Evolutionary conservation across 2,329 filamentous ascomycete species (phyloP).

Genomic region (Herpotrichia juniperi): DNA sequence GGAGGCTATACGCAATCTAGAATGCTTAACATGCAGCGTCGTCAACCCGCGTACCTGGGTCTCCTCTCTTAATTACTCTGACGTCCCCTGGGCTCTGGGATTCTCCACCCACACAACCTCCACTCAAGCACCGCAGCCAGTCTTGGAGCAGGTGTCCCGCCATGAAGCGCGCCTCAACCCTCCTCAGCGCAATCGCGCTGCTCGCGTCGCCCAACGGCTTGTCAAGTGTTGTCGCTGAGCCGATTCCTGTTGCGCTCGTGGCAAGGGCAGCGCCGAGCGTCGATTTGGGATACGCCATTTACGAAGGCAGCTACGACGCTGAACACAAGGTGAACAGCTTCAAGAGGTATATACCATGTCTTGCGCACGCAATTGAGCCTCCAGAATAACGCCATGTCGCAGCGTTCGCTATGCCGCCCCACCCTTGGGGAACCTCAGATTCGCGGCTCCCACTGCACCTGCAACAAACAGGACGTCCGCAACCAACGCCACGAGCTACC

Average conservation of each 20-base stretch:
- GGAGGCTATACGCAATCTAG: not conserved
- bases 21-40: not conserved
- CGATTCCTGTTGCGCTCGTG: conserved; percentile 27
- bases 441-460: conserved; percentile 57
- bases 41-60: conserved; percentile 8
- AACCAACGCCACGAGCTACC: conserved; percentile 52
- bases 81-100: conserved; percentile 9
- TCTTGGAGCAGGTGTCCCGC: not conserved
- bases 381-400: conserved; percentile 30
- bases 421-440: conserved; percentile 59
- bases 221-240: conserved; percentile 20
- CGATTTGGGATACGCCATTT: conserved; percentile 40
- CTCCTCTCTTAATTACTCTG: not conserved
- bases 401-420: conserved; percentile 58
- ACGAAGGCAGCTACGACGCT: conserved; percentile 32
- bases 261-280: conserved; percentile 28
- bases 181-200: conserved; percentile 22
- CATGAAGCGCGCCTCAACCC: conserved; percentile 7
- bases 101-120: not conserved
- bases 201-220: conserved; percentile 15
- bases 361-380: not conserved
- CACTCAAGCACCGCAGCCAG: not conserved
- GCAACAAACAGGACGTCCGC: conserved; percentile 46
- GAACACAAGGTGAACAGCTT: conserved; percentile 35
- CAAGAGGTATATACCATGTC: conserved; percentile 31